Percentiles rank a stretch among this genome's conserved stretches.
Evolutionary conservation across 768 basidiomycete species (phyloP).

Genomic region (Tylopilus sp.): DNA sequence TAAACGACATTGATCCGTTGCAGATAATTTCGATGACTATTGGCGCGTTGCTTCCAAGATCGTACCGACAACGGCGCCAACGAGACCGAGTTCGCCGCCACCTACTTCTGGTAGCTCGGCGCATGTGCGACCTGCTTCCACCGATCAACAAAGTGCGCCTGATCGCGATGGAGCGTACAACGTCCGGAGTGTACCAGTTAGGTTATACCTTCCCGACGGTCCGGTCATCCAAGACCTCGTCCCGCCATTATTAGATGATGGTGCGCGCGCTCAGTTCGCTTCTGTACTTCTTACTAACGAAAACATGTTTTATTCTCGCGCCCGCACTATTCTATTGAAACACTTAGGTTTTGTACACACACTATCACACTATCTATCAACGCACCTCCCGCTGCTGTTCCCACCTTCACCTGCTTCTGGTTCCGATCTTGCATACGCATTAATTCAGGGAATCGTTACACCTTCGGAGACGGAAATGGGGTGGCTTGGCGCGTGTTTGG

Average conservation of each 20-base stretch:
- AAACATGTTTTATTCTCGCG: not conserved
- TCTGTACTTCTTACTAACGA: not conserved
- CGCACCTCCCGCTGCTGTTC: conserved; percentile 79
- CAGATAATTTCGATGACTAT: conserved; percentile 95
- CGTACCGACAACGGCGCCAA: conserved; percentile 71
- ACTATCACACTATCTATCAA: conserved; percentile 62
- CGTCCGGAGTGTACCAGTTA: conserved; percentile 83
- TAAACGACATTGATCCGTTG: conserved; percentile 6
- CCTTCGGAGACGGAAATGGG: conserved; percentile 89
- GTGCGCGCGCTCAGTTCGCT: conserved; percentile 40
- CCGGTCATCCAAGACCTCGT: conserved; percentile 90
- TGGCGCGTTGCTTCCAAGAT: conserved; percentile 94
- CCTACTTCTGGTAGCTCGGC: conserved; percentile 53
- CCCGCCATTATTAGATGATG: conserved; percentile 73
- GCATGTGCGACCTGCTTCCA: conserved; percentile 62
- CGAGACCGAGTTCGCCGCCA: conserved; percentile 55
- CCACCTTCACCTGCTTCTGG: conserved; percentile 44
- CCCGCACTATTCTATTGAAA: not conserved
- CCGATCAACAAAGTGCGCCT: conserved; percentile 47
- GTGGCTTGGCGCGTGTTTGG: conserved; percentile 90
- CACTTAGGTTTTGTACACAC: conserved; percentile 68
- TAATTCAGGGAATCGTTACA: conserved; percentile 81
- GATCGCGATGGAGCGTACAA: conserved; percentile 85
- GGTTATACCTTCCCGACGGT: conserved; percentile 86
- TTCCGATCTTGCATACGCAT: conserved; percentile 63